Evolutionary conservation across 1,284 basidiomycete species (phyloP), one percentile per base, ranked within the genome.

Genomic region (Wolfiporia cocos): DNA sequence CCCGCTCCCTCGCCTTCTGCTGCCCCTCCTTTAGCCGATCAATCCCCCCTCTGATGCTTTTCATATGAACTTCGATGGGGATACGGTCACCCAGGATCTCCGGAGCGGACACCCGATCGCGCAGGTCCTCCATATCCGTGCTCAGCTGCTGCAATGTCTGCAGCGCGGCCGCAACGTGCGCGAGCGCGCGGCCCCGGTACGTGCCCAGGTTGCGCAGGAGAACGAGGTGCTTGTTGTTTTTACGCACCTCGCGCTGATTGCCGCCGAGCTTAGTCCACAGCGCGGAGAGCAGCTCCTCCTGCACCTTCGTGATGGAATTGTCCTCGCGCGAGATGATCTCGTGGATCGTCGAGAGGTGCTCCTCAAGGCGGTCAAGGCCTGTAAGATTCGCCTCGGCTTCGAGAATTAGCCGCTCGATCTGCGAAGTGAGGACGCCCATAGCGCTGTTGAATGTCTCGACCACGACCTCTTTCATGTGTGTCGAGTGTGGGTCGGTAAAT

Each of bases 51-150:
- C 64, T 65, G 49, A 87, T 84, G 47, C 78, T 83, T 61, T 73
- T 73, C 59, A 86, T 76, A 51, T 87, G 82, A 19, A 86, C 81
- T 44, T 81, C 75, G 3, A 81, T 61, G 3, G 83, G 81, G n/a
- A 86, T 67, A 28, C 63, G 64, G 15, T 72, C 62, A 4, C 73
- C 77, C 11, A 73, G 57, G 2, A 87, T 58, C 39, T 78, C 76
- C 4, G 84, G 82, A 21, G 76, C 73, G 2, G 79, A 70, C 1
- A 83, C 79, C 10, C 79, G 67, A 52, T 83, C 79, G 45, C 85
- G 65, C 48, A 88, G 58, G 35, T 83, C 81, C 55, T 84, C 82
- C 70, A 88, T 77, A 47, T 86, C 83, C 31, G 76, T 77, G 48
- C 73, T 74, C 73, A 87, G 73, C 19, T 65, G 64, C 34, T 74